A percentile compares a stretch with the other conserved stretches of the same genome.
These are phyloP conservation scores for Forsythia suspensa DNA, from an alignment of 257 asterid genomes.

Conservation along the genomic window DNA sequence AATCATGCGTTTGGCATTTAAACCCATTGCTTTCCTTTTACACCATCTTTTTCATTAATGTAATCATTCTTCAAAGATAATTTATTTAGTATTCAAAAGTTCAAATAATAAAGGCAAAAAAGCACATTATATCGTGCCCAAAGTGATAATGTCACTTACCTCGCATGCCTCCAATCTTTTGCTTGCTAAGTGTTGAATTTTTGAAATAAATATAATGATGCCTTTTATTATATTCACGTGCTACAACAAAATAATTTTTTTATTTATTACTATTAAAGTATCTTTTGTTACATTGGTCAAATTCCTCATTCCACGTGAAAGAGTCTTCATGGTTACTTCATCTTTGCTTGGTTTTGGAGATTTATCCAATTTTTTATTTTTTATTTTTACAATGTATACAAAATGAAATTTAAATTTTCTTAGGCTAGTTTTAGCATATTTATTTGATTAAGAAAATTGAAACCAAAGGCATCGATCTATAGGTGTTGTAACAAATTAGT, in stretches of 20 bases:
- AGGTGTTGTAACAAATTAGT: too few species aligned
- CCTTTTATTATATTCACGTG: neutral
- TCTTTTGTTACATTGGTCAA: neutral
- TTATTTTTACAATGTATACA: too few species aligned
- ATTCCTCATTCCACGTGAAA: neutral
- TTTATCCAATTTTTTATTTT: neutral
- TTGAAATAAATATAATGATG: neutral
- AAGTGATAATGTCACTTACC: neutral
- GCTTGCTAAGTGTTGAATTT: neutral
- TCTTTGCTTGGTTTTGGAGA: neutral
- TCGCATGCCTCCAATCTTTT: neutral
- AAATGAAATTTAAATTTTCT: too few species aligned
- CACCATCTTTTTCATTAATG: neutral
- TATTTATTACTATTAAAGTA: too few species aligned
- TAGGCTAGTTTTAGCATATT: too few species aligned
- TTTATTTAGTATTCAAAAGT: neutral
- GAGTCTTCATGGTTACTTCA: neutral
- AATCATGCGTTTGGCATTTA: neutral
- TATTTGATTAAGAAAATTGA: too few species aligned
- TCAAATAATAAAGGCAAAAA: neutral
- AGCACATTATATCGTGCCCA: neutral
- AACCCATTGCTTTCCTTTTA: neutral
- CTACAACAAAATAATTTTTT: neutral
- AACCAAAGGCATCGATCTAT: too few species aligned
- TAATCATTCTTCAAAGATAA: neutral